phyloP scores from a whole-genome alignment of 2,329 filamentous ascomycete species.

The Cercospora nicotianae region DNA sequence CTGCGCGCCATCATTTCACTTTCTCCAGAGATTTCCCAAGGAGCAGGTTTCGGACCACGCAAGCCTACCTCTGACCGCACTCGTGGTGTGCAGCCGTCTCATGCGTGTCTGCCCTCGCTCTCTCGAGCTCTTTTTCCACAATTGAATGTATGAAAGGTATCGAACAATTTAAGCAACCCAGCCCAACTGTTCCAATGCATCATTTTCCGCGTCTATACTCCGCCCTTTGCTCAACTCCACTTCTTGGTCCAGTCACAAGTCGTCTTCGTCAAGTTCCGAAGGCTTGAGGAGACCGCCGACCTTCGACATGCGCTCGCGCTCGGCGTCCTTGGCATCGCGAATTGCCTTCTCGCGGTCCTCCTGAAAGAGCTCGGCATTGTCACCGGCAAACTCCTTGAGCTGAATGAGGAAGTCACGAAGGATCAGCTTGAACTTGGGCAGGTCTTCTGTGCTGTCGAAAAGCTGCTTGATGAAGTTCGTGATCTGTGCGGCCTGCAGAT shows the following conservation, averaged over 20 bases:
- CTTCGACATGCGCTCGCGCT: slow-evolving; percentile 89
- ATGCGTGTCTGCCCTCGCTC: slow-evolving; percentile 9
- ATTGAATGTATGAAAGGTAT: not conserved
- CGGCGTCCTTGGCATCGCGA: slow-evolving; percentile 78
- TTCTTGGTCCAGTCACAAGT: slow-evolving; percentile 73
- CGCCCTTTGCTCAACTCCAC: slow-evolving; percentile 30
- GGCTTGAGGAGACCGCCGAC: slow-evolving; percentile 95
- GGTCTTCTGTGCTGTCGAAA: slow-evolving; percentile 82
- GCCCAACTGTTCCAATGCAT: slow-evolving; percentile 17
- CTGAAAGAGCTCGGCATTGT: slow-evolving; percentile 89
- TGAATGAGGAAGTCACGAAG: slow-evolving; percentile 96
- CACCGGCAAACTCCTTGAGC: slow-evolving; percentile 92
- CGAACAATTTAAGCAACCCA: slow-evolving; percentile 6
- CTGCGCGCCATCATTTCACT: not conserved
- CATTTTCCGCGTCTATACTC: slow-evolving; percentile 5
- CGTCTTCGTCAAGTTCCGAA: slow-evolving; percentile 82
- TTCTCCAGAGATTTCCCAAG: not conserved
- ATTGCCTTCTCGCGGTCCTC: slow-evolving; percentile 94
- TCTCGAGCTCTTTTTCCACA: not conserved
- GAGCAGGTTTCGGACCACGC: not conserved
- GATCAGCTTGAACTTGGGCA: slow-evolving; percentile 93
- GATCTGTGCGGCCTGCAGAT: slow-evolving; percentile 81
- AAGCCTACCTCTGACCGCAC: slow-evolving; percentile 16
- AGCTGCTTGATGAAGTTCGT: slow-evolving; percentile 84
- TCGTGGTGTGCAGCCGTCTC: slow-evolving; percentile 12